Evolutionary conservation across 768 basidiomycete species (phyloP).

Genomic region (Exsudoporus frostii): DNA sequence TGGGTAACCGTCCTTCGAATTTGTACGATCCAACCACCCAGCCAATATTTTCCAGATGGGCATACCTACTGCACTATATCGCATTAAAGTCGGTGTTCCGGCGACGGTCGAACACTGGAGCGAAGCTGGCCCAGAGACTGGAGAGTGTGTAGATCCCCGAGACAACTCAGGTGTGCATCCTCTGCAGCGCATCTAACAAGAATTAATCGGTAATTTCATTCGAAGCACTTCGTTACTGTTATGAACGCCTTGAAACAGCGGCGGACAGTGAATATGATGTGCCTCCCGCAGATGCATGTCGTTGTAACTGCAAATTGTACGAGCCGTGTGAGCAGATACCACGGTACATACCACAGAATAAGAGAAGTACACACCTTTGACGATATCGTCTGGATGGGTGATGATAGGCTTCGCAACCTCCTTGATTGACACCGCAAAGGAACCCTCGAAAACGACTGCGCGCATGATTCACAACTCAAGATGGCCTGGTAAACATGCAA

Average conservation of each 20-base stretch:
- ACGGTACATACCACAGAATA: not conserved
- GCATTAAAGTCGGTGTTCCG: conserved; percentile 89
- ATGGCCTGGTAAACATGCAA: not conserved
- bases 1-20: conserved; percentile 32
- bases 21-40: not conserved
- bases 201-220: not conserved
- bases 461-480: not conserved
- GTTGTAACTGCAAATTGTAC: not conserved
- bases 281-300: conserved; percentile 3
- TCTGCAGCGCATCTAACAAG: not conserved
- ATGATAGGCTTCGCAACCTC: conserved; percentile 4
- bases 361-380: not conserved
- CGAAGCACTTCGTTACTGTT: conserved; percentile 93
- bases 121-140: conserved; percentile 88
- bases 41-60: conserved; percentile 61
- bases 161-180: conserved; percentile 76
- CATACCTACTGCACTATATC: conserved; percentile 86
- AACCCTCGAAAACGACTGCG: conserved; percentile 2
- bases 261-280: not conserved
- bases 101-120: conserved; percentile 96
- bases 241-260: conserved; percentile 95
- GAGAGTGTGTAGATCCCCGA: conserved; percentile 92
- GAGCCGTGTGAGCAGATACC: not conserved
- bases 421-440: not conserved
- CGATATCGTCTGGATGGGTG: conserved; percentile 3